Evolutionary conservation across 2,329 filamentous ascomycete genomes (phyloP).

Genomic region (Clonostachys solani): DNA sequence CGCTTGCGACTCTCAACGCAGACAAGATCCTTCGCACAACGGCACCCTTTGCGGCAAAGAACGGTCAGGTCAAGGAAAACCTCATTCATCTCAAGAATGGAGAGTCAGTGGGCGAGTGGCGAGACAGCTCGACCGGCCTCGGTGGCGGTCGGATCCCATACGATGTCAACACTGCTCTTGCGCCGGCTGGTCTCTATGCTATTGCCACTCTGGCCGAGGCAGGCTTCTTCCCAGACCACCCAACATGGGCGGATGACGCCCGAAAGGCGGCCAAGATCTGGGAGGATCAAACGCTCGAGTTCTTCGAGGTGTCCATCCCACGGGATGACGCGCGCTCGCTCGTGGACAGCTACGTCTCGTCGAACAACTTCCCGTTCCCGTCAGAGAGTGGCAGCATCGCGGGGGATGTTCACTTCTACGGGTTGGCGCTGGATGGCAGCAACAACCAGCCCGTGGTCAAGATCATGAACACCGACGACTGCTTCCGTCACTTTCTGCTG

Average conservation of each 20-base stretch:
- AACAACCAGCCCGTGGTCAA: conserved; percentile 42
- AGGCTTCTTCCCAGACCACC: conserved; percentile 44
- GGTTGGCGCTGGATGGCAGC: conserved; percentile 49
- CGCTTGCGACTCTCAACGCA: conserved; percentile 46
- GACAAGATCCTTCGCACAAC: conserved; percentile 55
- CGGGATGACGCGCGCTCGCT: conserved; percentile 35
- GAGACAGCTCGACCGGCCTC: conserved; percentile 55
- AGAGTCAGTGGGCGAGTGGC: conserved; percentile 57
- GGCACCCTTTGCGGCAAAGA: conserved; percentile 40
- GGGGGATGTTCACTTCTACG: conserved; percentile 39
- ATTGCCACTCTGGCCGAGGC: conserved; percentile 46
- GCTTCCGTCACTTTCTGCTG: conserved; percentile 58
- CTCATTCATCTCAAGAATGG: conserved; percentile 52
- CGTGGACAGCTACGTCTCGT: conserved; percentile 39
- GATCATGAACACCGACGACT: conserved; percentile 61
- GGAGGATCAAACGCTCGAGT: conserved; percentile 55
- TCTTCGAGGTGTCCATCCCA: conserved; percentile 46
- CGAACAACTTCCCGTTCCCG: conserved; percentile 14
- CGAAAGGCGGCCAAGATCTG: conserved; percentile 51
- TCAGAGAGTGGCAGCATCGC: conserved; percentile 30
- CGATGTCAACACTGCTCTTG: conserved; percentile 60
- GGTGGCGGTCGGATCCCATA: conserved; percentile 61
- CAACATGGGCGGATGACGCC: conserved; percentile 39
- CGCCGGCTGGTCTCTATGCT: conserved; percentile 55
- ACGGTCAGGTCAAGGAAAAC: conserved; percentile 45